phyloP scores from a whole-genome alignment of 176 grass and related monocot genomes.

The Oryza meyeriana region DNA sequence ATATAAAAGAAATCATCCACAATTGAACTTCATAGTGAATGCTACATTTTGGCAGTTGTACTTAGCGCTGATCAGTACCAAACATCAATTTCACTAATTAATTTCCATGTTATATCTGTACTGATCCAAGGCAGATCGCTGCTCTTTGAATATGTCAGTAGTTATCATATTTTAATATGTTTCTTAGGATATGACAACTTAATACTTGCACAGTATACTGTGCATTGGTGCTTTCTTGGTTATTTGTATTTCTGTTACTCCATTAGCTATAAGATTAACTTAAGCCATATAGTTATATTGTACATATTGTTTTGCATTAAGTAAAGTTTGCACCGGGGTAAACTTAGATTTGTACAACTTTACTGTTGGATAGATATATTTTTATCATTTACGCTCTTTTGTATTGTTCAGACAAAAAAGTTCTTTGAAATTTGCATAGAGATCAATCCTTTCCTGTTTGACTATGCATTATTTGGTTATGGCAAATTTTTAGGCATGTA shows the following conservation, averaged over 20 bases:
- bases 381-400: not conserved
- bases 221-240: not conserved
- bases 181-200: not conserved
- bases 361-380: not conserved
- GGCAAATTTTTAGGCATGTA: slow-evolving; percentile 1
- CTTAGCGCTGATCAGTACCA: not conserved
- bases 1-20: not conserved
- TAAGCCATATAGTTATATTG: not conserved
- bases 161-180: not conserved
- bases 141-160: not conserved
- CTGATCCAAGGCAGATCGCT: not conserved
- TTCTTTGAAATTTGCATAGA: not conserved
- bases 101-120: not conserved
- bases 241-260: not conserved
- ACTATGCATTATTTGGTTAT: not conserved
- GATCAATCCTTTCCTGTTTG: not conserved
- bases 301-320: slow-evolving; percentile 4
- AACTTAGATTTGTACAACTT: not conserved
- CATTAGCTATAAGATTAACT: slow-evolving; percentile 1
- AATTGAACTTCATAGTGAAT: not conserved
- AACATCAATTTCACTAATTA: not conserved
- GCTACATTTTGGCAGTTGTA: slow-evolving; percentile 10
- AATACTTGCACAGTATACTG: not conserved
- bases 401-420: not conserved
- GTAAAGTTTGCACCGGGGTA: not conserved